Base-by-base conservation (phyloP, 1,284 basidiomycete species). In the Porogramme epimiltina region DNA sequence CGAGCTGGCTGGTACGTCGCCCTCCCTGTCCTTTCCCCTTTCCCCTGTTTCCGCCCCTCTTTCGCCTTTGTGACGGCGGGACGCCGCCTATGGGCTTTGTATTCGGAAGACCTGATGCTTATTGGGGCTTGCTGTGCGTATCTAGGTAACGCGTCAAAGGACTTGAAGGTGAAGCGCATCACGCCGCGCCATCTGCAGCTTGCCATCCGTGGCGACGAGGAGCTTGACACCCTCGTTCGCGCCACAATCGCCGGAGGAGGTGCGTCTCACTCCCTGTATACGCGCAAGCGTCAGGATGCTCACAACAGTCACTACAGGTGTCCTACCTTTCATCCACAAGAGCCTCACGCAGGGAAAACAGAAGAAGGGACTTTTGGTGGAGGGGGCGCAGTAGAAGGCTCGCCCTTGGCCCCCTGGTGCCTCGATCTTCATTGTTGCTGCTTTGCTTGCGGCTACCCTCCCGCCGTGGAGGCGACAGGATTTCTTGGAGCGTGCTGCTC, bases 281-380 rank as follows among this genome's bases (percentile, higher is more conserved):
- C 18, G 20, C 20, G 52, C 76, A 78, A 23, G 77, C 18, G 31
- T 2, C 25, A 3, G 6, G 33, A 2, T 22, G 4, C 18, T 3
- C 10, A n/a, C 4, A 26, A 15, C 20, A 15, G 16, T n/a, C 2
- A 34, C 16, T 19, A 89, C 90, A 77, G 94, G 95, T 80, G 95
- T 98, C 3, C 70, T 98, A 61, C 95, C 95, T 13, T 95, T 97
- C 78, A 98, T 98, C 67, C 94, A 98, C 84, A 96, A 96, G 85
- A 84, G 78, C 57, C 75, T 91, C 44, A 88, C 84, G 3, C 56
- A 55, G 18, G 60, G 58, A 45, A 68, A 68, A 58, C 65, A 62
- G 55, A 54, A 60, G 44, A 63, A 63, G 53, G 58, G 56, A 18
- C n/a, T n/a, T n/a, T n/a, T n/a, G n/a, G 47, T 45, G 3, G 51